Conservation (phyloP, 305 asterid genomes). For the Salvia sclarea region DNA sequence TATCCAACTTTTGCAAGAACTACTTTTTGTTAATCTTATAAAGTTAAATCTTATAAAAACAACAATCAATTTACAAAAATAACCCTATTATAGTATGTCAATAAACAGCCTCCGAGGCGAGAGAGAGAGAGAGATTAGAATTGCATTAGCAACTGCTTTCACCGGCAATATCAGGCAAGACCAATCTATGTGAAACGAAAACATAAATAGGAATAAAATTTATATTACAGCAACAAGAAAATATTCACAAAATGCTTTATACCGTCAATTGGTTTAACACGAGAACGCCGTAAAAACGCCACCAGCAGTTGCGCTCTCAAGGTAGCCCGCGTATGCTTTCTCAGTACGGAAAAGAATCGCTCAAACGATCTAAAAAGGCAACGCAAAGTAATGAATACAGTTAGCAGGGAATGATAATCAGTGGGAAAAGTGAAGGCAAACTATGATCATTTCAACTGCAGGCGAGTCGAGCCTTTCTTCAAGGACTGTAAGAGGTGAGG, state of each 20-base stretch:
- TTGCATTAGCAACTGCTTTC: too few species aligned
- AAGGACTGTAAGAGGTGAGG: not conserved
- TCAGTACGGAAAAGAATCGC: not conserved
- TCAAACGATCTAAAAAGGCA: not conserved
- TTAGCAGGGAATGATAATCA: not conserved
- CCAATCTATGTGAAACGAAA: too few species aligned
- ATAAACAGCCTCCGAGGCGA: too few species aligned
- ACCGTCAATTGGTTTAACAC: not conserved
- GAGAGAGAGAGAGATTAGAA: too few species aligned
- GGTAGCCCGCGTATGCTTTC: not conserved
- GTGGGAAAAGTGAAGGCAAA: not conserved
- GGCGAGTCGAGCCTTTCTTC: not conserved
- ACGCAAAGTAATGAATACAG: not conserved
- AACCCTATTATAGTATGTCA: too few species aligned
- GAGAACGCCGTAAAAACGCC: not conserved
- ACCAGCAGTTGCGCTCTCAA: not conserved
- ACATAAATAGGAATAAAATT: not conserved
- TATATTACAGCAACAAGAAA: not conserved
- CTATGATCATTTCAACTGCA: not conserved
- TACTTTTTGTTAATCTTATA: too few species aligned
- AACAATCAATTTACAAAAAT: too few species aligned
- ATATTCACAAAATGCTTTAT: not conserved
- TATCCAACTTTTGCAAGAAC: too few species aligned
- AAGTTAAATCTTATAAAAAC: too few species aligned
- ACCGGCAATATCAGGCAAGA: too few species aligned